A percentile compares a stretch with the other conserved stretches of the same genome.
phyloP scores from a whole-genome alignment of 108 stramenopile genomes.

The Mayamaea pseudoterrestris region DNA sequence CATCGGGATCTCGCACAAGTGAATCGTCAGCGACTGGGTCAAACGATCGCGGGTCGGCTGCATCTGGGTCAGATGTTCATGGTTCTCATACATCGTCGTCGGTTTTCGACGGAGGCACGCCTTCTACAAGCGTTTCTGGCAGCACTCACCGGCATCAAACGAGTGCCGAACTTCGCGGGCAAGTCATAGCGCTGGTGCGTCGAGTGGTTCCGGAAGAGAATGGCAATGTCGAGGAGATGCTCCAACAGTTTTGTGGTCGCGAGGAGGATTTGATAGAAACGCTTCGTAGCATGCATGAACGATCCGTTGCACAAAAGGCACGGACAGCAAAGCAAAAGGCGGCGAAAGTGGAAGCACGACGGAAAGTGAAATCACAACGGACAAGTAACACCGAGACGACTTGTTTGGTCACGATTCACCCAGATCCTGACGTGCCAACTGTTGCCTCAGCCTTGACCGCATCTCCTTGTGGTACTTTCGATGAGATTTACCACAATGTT shows the following conservation, averaged over 20 bases:
- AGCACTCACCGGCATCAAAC: slow-evolving; percentile 25
- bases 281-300: slow-evolving; percentile 74
- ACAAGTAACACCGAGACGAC: too few species aligned
- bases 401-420: background rate
- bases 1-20: too few species aligned
- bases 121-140: slow-evolving; percentile 10
- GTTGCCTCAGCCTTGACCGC: background rate
- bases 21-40: too few species aligned
- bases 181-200: slow-evolving; percentile 65
- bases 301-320: slow-evolving; percentile 62
- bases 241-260: slow-evolving; percentile 71
- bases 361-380: slow-evolving; percentile 8
- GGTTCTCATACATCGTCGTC: slow-evolving; percentile 10
- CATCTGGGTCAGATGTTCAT: slow-evolving; percentile 13
- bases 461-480: background rate
- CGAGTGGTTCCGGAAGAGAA: slow-evolving; percentile 80
- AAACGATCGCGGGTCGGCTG: slow-evolving; percentile 11
- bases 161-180: slow-evolving; percentile 57
- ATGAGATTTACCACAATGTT: too few species aligned
- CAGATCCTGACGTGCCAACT: slow-evolving; percentile 3
- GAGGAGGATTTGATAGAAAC: slow-evolving; percentile 83
- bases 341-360: slow-evolving; percentile 61
- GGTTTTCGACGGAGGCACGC: slow-evolving; percentile 12
- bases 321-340: slow-evolving; percentile 52
- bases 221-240: slow-evolving; percentile 85